These are phyloP conservation scores for Mycena olivaceomarginata DNA, from an alignment of 768 basidiomycete species.

Conservation along the genomic window DNA sequence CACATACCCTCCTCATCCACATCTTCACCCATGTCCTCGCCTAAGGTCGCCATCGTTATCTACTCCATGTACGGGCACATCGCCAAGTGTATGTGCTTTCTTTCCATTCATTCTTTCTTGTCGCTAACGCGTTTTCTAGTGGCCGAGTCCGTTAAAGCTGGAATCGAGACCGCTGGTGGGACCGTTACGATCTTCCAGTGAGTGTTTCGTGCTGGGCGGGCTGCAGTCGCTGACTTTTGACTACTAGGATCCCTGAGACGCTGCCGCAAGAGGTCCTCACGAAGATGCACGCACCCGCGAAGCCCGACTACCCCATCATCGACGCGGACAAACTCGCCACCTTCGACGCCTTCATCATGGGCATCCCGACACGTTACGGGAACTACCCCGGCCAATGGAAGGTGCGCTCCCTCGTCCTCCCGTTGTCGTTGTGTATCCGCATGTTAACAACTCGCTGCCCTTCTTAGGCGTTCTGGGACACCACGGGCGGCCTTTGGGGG, in stretches of 20 bases:
- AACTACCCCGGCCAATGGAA: conserved; percentile 84
- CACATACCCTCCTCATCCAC: no score
- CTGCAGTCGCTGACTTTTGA: background rate
- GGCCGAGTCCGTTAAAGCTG: conserved; percentile 72
- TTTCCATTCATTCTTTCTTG: conserved; percentile 4
- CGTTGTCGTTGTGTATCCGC: no score
- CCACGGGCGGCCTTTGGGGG: conserved; percentile 81
- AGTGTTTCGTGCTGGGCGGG: conserved; percentile 44
- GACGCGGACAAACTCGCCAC: conserved; percentile 69
- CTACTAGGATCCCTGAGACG: conserved; percentile 84
- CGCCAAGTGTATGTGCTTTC: conserved; percentile 66
- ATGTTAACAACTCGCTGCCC: no score
- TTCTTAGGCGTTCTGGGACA: conserved; percentile 78
- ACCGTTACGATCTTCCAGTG: conserved; percentile 73
- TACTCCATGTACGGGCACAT: conserved; percentile 88
- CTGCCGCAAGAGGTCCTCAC: conserved; percentile 79
- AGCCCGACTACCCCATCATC: conserved; percentile 83
- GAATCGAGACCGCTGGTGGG: conserved; percentile 70
- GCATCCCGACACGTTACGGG: conserved; percentile 85
- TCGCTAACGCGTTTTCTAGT: conserved; percentile 62
- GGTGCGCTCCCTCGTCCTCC: conserved; percentile 29
- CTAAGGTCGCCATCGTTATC: conserved; percentile 82
- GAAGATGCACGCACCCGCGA: conserved; percentile 83
- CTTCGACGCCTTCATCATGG: conserved; percentile 85
- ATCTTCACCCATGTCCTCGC: conserved; percentile 61